Base-by-base conservation (phyloP, 1,139 yeast species). In the Groenewaldozyma sp. region DNA sequence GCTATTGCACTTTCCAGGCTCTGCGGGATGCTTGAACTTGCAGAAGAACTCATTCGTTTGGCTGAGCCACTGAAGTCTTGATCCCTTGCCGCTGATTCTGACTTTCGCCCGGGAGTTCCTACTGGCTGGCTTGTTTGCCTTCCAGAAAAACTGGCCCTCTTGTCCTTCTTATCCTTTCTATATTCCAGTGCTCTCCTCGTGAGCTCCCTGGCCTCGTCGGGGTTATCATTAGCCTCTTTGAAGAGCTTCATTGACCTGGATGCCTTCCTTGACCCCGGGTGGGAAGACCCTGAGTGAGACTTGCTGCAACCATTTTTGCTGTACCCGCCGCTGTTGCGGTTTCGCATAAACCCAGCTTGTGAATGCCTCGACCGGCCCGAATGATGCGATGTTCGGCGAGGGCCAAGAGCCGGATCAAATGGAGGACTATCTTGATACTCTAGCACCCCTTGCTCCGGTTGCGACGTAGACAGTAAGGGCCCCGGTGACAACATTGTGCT, bases 221-320 rank as follows among this genome's bases (percentile, higher is more conserved):
- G 20, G 32, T 36, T 40, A 29, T 36, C 41, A 29, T 60, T 64
- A 41, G 63, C 54, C 35, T 60, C 67, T 39, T 66, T 60, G 50
- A 73, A 73, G 17, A 73, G 56, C 18, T 74, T 57, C 28, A 73
- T 54, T n/a, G 75, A 68, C 37, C 68, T 60, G 21, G 77, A 73
- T 3, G 77, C 77, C 52, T 73, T 73, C 40, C 78, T 62, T n/a
- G 70, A 59, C 16, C 63, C 49, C 5, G 55, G 50, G 27, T 44
- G 13, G 19, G 19, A 4, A 10, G 31, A 7, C 5, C 31, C 31
- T 5, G 31, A 27, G 6, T n/a, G n/a, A n/a, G n/a, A n/a, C n/a
- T n/a, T n/a, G n/a, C n/a, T n/a, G n/a, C n/a, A n/a, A n/a, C n/a
- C n/a, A n/a, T n/a, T n/a, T n/a, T n/a, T n/a, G n/a, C n/a, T n/a